phyloP scores from a whole-genome alignment of 805 yeast genomes.

The Ogataea minuta region DNA sequence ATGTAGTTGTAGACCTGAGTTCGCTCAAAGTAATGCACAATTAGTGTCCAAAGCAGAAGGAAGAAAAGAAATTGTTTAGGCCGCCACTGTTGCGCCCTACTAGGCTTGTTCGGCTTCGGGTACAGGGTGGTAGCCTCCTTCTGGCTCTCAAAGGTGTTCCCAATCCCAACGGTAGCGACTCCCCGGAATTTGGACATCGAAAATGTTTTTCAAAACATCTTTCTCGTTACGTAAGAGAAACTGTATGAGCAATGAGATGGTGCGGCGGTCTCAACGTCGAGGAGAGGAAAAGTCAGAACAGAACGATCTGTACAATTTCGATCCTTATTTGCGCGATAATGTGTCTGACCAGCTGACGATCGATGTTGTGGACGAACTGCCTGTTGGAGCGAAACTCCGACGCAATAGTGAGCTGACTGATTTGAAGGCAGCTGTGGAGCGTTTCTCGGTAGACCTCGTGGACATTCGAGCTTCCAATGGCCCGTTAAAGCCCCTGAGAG shows the following conservation, averaged over 20 bases:
- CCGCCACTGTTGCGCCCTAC: not conserved
- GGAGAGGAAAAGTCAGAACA: not conserved
- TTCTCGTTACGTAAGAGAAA: slow-evolving; percentile 7
- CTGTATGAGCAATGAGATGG: slow-evolving; percentile 6
- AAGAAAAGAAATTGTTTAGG: slow-evolving; percentile 25
- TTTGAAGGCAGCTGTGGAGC: slow-evolving; percentile 11
- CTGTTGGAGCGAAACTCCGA: slow-evolving; percentile 13
- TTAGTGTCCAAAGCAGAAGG: slow-evolving; percentile 40
- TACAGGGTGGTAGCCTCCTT: not conserved
- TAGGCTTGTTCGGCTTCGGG: slow-evolving; percentile 2
- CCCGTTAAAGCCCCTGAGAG: not conserved
- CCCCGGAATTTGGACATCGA: slow-evolving; percentile 17
- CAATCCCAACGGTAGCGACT: slow-evolving; percentile 15
- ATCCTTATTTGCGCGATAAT: slow-evolving; percentile 23
- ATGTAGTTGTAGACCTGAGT: slow-evolving; percentile 45
- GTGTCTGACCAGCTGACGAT: slow-evolving; percentile 29
- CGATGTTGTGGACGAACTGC: slow-evolving; percentile 15
- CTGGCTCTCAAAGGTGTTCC: slow-evolving; percentile 4
- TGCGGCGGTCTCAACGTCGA: slow-evolving; percentile 6
- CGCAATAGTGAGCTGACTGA: slow-evolving; percentile 19
- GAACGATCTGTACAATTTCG: slow-evolving; percentile 38
- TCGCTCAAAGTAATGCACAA: slow-evolving; percentile 56
- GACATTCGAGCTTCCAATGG: slow-evolving; percentile 17
- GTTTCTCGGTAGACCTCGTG: slow-evolving; percentile 18
- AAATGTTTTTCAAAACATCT: slow-evolving; percentile 2